phyloP scores from a whole-genome alignment of 1,284 basidiomycete species.

The Cryptococcus sp. region DNA sequence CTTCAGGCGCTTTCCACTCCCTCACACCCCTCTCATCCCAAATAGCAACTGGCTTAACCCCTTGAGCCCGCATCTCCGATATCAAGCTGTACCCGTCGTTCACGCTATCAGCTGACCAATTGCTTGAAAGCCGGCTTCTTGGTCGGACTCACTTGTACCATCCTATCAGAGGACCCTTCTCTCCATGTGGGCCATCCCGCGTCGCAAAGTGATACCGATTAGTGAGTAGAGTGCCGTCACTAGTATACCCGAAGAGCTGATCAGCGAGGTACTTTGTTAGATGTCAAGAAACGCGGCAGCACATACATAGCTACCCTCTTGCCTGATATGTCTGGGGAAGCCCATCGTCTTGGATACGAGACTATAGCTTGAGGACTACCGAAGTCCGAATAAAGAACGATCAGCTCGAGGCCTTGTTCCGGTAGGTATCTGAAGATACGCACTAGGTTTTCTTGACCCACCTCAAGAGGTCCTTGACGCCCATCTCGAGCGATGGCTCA shows the following conservation, averaged over 20 bases:
- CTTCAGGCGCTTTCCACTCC: conserved; percentile 52
- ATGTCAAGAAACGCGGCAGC: not conserved
- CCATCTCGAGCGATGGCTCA: conserved; percentile 30
- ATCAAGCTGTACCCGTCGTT: conserved; percentile 33
- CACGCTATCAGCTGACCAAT: not conserved
- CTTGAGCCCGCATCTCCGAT: conserved; percentile 35
- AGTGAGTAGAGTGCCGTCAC: conserved; percentile 50
- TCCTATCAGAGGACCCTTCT: conserved; percentile 40
- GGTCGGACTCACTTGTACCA: conserved; percentile 47
- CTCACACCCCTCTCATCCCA: conserved; percentile 50
- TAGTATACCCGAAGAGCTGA: conserved; percentile 5
- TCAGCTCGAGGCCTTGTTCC: too few species aligned
- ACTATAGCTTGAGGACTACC: conserved; percentile 37
- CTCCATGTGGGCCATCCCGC: conserved; percentile 24
- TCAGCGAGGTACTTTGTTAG: not conserved
- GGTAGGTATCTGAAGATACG: not conserved
- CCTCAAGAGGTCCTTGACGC: conserved; percentile 39
- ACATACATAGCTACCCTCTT: conserved; percentile 48
- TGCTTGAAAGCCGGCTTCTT: too few species aligned
- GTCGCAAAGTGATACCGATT: conserved; percentile 49
- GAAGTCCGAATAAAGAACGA: too few species aligned
- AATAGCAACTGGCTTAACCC: conserved; percentile 45
- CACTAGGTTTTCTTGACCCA: conserved; percentile 45
- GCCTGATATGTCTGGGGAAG: conserved; percentile 32
- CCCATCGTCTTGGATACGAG: conserved; percentile 36